Conservation (phyloP, 495 filamentous ascomycete genomes). For the Penicillium tannophilum region DNA sequence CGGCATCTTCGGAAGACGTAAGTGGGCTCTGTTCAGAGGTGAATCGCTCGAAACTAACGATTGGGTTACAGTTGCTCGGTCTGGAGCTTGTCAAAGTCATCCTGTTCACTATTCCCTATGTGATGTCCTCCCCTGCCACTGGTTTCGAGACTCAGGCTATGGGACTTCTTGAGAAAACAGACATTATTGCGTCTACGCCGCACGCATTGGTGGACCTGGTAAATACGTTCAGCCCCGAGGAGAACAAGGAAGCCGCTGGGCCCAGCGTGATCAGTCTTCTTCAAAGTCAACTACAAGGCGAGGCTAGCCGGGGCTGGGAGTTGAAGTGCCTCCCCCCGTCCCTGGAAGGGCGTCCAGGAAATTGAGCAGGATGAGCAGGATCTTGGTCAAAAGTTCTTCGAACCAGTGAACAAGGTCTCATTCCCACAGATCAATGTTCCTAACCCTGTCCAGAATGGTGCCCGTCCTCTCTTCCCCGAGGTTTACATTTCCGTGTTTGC, state of each 20-base stretch:
- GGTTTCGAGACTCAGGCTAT: slow-evolving; percentile 68
- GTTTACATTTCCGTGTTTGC: slow-evolving; percentile 91
- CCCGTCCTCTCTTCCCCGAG: slow-evolving; percentile 82
- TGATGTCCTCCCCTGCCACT: slow-evolving; percentile 70
- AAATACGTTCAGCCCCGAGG: slow-evolving; percentile 72
- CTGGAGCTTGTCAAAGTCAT: slow-evolving; percentile 96
- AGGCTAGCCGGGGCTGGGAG: slow-evolving; percentile 70
- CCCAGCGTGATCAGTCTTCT: slow-evolving; percentile 79
- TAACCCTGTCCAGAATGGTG: slow-evolving; percentile 69
- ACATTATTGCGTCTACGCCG: slow-evolving; percentile 82
- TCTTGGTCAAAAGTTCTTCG: slow-evolving; percentile 32
- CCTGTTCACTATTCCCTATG: slow-evolving; percentile 87
- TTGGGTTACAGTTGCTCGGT: slow-evolving; percentile 51
- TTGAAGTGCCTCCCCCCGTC: slow-evolving; percentile 81
- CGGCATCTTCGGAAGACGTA: slow-evolving; percentile 86
- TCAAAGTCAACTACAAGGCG: slow-evolving; percentile 80
- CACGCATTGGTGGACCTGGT: slow-evolving; percentile 81
- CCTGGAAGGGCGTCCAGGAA: slow-evolving; percentile 66
- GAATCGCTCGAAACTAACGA: slow-evolving; percentile 22
- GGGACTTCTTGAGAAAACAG: slow-evolving; percentile 86
- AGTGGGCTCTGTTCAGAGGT: slow-evolving; percentile 31
- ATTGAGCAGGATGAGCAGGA: slow-evolving; percentile 41
- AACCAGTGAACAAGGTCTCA: slow-evolving; percentile 65
- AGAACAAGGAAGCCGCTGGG: slow-evolving; percentile 51
- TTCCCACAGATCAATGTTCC: slow-evolving; percentile 78